These are phyloP conservation scores for Lactifluus piperatus DNA, from an alignment of 768 basidiomycete genomes.

Conservation along the genomic window DNA sequence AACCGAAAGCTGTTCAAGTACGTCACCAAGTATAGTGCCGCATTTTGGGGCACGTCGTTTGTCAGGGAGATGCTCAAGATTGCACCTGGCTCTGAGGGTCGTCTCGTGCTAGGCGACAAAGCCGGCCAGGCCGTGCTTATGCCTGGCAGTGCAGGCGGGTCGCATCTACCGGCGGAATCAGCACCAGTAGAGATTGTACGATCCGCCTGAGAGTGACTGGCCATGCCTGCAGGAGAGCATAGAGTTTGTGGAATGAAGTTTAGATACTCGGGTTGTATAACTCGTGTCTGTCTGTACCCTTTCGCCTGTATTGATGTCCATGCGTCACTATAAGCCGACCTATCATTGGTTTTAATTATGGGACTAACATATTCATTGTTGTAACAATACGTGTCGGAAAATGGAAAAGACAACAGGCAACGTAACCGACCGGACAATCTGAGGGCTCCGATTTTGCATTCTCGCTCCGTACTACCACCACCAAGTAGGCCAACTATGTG, in stretches of 20 bases:
- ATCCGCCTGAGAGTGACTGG: neutral
- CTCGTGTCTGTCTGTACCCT: neutral
- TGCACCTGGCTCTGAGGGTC: constrained; percentile 18
- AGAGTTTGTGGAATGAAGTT: neutral
- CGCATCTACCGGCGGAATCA: constrained; percentile 14
- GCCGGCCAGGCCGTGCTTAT: constrained; percentile 27
- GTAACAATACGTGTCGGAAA: neutral
- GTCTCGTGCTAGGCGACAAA: constrained; percentile 20
- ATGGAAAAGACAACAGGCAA: neutral
- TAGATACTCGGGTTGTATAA: neutral
- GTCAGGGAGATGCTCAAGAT: constrained; percentile 76
- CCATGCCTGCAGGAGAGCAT: neutral
- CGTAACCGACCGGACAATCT: neutral
- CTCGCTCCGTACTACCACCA: constrained; percentile 40
- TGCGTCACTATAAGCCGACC: neutral
- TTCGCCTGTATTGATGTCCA: neutral
- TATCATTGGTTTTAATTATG: neutral
- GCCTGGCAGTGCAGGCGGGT: constrained; percentile 22
- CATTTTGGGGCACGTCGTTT: constrained; percentile 88
- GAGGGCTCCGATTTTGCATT: neutral
- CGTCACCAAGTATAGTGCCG: constrained; percentile 88
- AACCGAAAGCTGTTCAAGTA: constrained; percentile 95
- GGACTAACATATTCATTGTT: constrained; percentile 11
- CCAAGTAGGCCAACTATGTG: constrained; percentile 55
- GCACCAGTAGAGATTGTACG: neutral